Conservation (phyloP, 805 yeast genomes). For the Isabelozyma rhagii region DNA sequence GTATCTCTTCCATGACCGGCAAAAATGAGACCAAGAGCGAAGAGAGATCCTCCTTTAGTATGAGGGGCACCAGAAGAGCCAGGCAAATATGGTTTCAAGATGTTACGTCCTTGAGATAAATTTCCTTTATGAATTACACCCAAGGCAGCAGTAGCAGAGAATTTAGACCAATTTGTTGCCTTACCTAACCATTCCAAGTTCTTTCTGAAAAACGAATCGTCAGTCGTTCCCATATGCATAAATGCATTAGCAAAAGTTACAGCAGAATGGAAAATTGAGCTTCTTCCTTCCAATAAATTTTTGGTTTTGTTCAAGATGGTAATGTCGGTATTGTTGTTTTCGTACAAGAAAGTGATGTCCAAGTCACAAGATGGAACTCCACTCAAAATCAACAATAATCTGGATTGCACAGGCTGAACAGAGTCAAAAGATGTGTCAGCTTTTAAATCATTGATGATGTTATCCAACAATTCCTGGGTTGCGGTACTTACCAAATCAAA, state of each 20-base stretch:
- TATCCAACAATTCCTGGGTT: conserved; percentile 78
- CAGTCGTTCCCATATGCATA: conserved; percentile 94
- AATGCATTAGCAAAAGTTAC: conserved; percentile 93
- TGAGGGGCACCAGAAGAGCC: conserved; percentile 76
- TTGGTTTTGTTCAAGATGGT: conserved; percentile 80
- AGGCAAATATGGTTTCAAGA: conserved; percentile 88
- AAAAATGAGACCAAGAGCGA: conserved; percentile 87
- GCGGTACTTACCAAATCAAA: conserved; percentile 92
- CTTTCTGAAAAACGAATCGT: conserved; percentile 84
- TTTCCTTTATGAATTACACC: conserved; percentile 98
- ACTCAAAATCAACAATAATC: conserved; percentile 67
- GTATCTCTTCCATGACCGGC: conserved; percentile 95
- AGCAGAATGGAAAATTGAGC: conserved; percentile 92
- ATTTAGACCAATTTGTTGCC: conserved; percentile 98
- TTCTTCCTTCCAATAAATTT: conserved; percentile 80
- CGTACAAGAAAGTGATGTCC: conserved; percentile 81
- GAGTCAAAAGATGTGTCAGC: conserved; percentile 23
- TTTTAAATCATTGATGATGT: conserved; percentile 42
- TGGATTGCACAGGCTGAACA: conserved; percentile 25
- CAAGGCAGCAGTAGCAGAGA: conserved; percentile 94
- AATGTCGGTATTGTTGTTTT: conserved; percentile 84
- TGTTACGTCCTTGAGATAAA: conserved; percentile 81
- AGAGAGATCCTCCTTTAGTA: conserved; percentile 93
- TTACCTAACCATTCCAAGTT: conserved; percentile 95
- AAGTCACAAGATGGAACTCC: conserved; percentile 95